phyloP scores from a whole-genome alignment of 306 rosid species.

The Citrullus mucosospermus region DNA sequence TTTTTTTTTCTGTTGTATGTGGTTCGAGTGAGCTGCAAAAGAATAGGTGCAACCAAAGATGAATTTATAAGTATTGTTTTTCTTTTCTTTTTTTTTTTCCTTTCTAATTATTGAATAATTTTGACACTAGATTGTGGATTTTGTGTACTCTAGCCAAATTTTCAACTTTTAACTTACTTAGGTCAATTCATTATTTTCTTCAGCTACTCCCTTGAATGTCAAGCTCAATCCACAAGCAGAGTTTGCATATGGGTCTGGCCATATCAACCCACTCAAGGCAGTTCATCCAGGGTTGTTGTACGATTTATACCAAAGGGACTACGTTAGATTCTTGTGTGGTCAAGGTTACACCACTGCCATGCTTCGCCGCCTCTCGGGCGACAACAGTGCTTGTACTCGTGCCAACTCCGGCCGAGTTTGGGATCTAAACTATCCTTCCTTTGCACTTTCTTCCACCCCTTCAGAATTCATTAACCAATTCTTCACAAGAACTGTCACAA shows the following conservation, averaged over 20 bases:
- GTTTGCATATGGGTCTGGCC: conserved; percentile 37
- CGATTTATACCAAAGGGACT: conserved; percentile 19
- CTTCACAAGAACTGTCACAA: conserved; percentile 23
- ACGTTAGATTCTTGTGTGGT: conserved; percentile 22
- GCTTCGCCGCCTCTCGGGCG: conserved; percentile 12
- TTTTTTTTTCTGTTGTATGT: too few species aligned
- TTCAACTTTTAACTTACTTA: not conserved
- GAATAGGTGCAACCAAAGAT: too few species aligned
- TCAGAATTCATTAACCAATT: not conserved
- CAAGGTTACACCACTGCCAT: conserved; percentile 12
- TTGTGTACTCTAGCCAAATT: not conserved
- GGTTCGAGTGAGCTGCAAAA: too few species aligned
- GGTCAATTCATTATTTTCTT: not conserved
- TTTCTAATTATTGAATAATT: too few species aligned
- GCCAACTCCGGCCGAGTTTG: not conserved
- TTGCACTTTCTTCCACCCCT: conserved; percentile 6
- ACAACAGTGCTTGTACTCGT: conserved; percentile 6
- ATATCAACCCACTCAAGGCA: conserved; percentile 20
- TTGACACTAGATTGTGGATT: too few species aligned
- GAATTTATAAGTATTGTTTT: too few species aligned
- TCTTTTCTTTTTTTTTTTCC: too few species aligned
- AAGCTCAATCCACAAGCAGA: conserved; percentile 20
- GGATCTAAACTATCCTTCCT: conserved; percentile 35
- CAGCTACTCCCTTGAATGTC: conserved; percentile 22
- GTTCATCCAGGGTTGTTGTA: conserved; percentile 24